These are phyloP conservation scores for Nothomitra cinnamomea DNA, from an alignment of 2,329 filamentous ascomycete species.

Conservation along the genomic window DNA sequence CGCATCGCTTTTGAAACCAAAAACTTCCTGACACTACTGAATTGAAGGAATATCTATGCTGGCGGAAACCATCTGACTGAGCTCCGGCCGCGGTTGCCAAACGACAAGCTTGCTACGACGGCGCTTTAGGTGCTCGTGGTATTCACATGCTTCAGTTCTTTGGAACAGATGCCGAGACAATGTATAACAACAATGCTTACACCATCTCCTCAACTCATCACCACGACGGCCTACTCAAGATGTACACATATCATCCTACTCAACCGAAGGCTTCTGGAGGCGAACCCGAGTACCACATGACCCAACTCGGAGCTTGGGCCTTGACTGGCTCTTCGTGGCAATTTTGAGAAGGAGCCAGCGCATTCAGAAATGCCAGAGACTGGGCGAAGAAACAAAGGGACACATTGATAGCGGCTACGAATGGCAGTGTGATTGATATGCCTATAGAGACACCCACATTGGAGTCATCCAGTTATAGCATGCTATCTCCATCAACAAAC, in stretches of 20 bases:
- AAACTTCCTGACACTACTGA: too few species aligned
- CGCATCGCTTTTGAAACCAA: too few species aligned
- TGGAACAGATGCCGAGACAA: slow-evolving; percentile 12
- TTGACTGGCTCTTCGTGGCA: slow-evolving; percentile 17
- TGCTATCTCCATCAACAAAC: not conserved
- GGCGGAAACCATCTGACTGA: too few species aligned
- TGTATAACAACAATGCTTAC: slow-evolving; percentile 24
- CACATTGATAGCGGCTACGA: slow-evolving; percentile 10
- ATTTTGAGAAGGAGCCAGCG: slow-evolving; percentile 21
- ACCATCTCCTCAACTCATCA: slow-evolving; percentile 25
- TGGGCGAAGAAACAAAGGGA: slow-evolving; percentile 23
- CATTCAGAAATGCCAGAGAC: slow-evolving; percentile 25
- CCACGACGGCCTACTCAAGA: slow-evolving; percentile 19
- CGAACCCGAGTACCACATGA: slow-evolving; percentile 27
- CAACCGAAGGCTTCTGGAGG: slow-evolving; percentile 16
- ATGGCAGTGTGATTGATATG: not conserved
- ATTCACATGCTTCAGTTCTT: slow-evolving; percentile 25
- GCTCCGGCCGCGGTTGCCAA: slow-evolving; percentile 16
- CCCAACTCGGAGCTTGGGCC: slow-evolving; percentile 15
- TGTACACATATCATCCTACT: slow-evolving; percentile 24
- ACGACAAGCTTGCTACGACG: slow-evolving; percentile 23
- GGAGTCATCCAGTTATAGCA: not conserved
- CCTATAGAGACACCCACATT: not conserved
- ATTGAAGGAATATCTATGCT: too few species aligned
- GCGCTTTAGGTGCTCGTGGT: slow-evolving; percentile 21